These are phyloP conservation scores for Diplodia scrobiculata DNA, from an alignment of 2,329 filamentous ascomycete species.

Conservation along the genomic window DNA sequence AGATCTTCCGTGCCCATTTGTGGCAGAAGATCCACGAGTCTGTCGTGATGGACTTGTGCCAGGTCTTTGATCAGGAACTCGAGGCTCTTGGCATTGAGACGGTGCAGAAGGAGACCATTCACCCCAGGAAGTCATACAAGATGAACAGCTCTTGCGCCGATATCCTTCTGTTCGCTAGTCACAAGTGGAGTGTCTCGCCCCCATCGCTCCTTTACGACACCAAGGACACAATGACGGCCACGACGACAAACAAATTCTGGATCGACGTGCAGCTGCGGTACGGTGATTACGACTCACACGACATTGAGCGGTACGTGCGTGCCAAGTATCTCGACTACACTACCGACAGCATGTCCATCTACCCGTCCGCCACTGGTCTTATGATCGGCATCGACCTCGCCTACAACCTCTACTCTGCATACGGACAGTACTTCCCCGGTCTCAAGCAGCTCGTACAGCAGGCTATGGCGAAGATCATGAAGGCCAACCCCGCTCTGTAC, in stretches of 20 bases:
- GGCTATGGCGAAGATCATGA: conserved; percentile 99
- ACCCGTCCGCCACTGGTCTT: conserved; percentile 91
- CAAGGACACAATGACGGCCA: conserved; percentile 90
- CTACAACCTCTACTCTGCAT: conserved; percentile 97
- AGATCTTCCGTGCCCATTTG: conserved; percentile 98
- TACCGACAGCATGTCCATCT: conserved; percentile 97
- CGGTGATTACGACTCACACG: conserved; percentile 97
- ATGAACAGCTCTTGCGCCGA: conserved; percentile 99
- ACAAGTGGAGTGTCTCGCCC: conserved; percentile 97
- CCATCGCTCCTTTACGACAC: conserved; percentile 94
- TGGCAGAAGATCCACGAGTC: conserved; percentile 99
- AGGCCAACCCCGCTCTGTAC: conserved; percentile 95
- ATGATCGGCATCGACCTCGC: conserved; percentile 98
- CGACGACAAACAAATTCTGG: conserved; percentile 99
- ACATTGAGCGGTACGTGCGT: conserved; percentile 95
- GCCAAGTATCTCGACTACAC: conserved; percentile 99
- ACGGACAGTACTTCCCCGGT: conserved; percentile 97
- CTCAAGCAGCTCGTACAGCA: conserved; percentile 94
- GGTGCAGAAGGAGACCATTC: conserved; percentile 98
- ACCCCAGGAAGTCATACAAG: conserved; percentile 99
- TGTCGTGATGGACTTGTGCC: conserved; percentile 97
- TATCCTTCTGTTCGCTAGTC: conserved; percentile 92
- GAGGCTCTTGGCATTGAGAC: conserved; percentile 95
- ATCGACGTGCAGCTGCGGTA: conserved; percentile 95
- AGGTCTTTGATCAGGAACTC: conserved; percentile 96